A percentile compares a stretch with the other conserved stretches of the same genome.
phyloP scores from a whole-genome alignment of 768 basidiomycete species.

The Leccinum boreale region DNA sequence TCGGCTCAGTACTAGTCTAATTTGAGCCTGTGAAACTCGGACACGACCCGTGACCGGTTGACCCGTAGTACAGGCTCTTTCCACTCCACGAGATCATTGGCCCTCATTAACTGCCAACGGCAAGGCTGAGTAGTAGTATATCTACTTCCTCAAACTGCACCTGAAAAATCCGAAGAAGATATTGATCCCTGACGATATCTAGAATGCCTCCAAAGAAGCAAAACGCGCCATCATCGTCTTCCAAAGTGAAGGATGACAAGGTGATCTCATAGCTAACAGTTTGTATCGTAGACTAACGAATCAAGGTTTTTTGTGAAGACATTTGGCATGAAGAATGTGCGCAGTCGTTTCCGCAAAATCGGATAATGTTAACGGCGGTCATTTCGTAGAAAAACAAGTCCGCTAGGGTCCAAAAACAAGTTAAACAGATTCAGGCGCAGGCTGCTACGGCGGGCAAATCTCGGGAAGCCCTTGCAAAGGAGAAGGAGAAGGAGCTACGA shows the following conservation, averaged over 20 bases:
- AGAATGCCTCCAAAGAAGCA: constrained; percentile 83
- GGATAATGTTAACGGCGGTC: constrained; percentile 9
- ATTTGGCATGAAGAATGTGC: constrained; percentile 85
- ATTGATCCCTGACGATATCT: neutral
- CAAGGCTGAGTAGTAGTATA: neutral
- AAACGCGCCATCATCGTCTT: constrained; percentile 48
- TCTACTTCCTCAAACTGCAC: neutral
- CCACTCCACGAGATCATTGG: neutral
- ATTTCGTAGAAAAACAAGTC: constrained; percentile 85
- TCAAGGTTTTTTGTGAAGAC: constrained; percentile 49
- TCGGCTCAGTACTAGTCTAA: too few species aligned
- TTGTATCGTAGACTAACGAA: constrained; percentile 23
- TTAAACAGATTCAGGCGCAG: constrained; percentile 78
- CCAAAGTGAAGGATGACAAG: constrained; percentile 82
- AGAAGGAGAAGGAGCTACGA: constrained; percentile 76
- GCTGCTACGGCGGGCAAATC: constrained; percentile 75
- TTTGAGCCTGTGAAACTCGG: too few species aligned
- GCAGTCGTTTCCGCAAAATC: constrained; percentile 26
- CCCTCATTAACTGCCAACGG: neutral
- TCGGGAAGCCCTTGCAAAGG: constrained; percentile 73
- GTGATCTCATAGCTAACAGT: constrained; percentile 36
- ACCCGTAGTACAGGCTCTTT: too few species aligned
- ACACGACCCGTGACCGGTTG: too few species aligned
- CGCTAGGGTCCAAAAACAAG: constrained; percentile 84
- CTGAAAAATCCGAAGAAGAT: neutral